Evolutionary conservation across 148 eudicot species (phyloP).

Genomic region (Salicornia ramosissima): DNA sequence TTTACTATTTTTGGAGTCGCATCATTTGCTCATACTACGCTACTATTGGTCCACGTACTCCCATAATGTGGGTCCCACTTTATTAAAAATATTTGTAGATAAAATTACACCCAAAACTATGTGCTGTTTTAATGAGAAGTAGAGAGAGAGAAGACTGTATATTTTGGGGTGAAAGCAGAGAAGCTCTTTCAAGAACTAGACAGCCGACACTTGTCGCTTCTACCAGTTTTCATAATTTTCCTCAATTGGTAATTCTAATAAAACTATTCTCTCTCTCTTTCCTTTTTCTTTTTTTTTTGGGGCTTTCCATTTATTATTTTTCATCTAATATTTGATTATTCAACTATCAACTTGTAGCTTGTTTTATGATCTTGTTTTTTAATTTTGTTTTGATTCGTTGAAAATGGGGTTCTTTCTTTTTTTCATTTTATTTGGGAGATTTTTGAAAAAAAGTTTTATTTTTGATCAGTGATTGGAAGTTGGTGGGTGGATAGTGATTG

Average conservation of each 20-base stretch:
- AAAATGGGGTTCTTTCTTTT: not conserved
- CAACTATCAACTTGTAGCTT: not conserved
- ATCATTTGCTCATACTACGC: constrained; percentile 34
- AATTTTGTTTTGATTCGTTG: not conserved
- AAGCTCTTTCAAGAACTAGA: constrained; percentile 2
- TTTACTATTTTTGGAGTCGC: constrained; percentile 13
- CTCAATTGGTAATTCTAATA: not conserved
- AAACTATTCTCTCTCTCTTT: not conserved
- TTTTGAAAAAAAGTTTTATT: too few species aligned
- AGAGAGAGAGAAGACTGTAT: not conserved
- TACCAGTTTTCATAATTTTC: not conserved
- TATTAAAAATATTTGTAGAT: not conserved
- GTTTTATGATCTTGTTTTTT: not conserved
- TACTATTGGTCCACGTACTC: constrained; percentile 54
- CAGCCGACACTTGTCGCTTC: constrained; percentile 39
- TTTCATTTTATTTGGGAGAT: not conserved
- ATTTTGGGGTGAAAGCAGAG: too few species aligned
- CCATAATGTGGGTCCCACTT: constrained; percentile 16
- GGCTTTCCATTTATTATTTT: not conserved
- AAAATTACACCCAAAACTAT: not conserved
- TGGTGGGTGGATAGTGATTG: not conserved
- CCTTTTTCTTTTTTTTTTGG: not conserved
- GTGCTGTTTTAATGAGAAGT: not conserved
- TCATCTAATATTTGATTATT: not conserved
- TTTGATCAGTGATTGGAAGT: not conserved